Evolutionary conservation across 495 filamentous ascomycete species (phyloP).

Genomic region (Parathielavia appendiculata): DNA sequence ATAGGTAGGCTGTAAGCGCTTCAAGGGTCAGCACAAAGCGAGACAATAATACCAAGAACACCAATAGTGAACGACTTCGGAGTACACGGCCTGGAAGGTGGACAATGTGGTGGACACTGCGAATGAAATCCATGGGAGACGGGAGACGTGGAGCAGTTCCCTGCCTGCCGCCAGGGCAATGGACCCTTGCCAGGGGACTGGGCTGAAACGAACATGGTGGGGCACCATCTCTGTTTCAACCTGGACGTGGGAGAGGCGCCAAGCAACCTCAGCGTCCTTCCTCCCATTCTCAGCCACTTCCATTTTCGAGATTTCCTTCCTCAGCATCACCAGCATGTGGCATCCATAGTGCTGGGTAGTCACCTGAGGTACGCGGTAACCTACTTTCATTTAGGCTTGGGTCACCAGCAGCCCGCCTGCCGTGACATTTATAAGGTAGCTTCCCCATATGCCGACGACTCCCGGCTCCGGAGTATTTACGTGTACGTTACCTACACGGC

Average conservation of each 20-base stretch:
- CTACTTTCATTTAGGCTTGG: neutral
- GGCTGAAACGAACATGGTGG: constrained; percentile 11
- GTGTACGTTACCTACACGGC: too few relatives aligned
- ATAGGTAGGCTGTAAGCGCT: too few relatives aligned
- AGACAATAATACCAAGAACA: too few relatives aligned
- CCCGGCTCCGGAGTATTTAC: too few relatives aligned
- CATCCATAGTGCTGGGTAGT: neutral
- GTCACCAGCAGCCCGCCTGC: neutral
- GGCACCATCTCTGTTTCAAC: constrained; percentile 8
- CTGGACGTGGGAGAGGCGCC: neutral
- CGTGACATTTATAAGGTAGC: neutral
- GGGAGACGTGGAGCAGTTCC: constrained; percentile 5
- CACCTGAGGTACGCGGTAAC: neutral
- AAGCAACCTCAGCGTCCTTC: too few relatives aligned
- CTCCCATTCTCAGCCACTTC: too few relatives aligned
- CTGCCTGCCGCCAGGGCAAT: neutral
- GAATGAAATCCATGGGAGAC: too few relatives aligned
- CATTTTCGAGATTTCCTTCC: too few relatives aligned
- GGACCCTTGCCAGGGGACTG: constrained; percentile 1
- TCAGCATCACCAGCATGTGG: neutral
- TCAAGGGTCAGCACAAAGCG: neutral
- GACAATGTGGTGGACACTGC: neutral
- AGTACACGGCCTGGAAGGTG: neutral
- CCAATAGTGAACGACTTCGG: too few relatives aligned
- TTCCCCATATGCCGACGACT: too few relatives aligned